These are phyloP conservation scores for Cyberlindnera nakhonratchasimensis DNA, from an alignment of 805 yeast species.

Conservation along the genomic window DNA sequence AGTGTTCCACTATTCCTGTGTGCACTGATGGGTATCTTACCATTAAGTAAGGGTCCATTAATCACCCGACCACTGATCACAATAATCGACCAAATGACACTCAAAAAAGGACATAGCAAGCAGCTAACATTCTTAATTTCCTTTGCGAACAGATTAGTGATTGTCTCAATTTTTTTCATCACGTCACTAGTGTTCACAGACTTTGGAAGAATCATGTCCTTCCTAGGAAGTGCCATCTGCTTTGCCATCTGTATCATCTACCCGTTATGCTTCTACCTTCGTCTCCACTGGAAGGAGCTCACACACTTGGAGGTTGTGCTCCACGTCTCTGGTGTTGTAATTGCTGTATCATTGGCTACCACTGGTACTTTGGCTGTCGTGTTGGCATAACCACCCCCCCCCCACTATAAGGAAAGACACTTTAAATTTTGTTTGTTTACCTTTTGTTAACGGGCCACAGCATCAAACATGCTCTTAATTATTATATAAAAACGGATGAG, in stretches of 20 bases:
- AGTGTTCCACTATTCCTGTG: constrained; percentile 46
- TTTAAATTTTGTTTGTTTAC: neutral
- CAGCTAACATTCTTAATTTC: neutral
- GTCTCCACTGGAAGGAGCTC: constrained; percentile 40
- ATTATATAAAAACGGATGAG: neutral
- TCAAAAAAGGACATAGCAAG: constrained; percentile 4
- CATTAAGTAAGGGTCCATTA: constrained; percentile 74
- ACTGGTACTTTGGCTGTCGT: constrained; percentile 28
- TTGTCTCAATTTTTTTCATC: constrained; percentile 38
- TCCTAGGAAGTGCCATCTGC: constrained; percentile 71
- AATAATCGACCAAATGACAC: constrained; percentile 44
- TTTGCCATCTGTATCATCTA: constrained; percentile 68
- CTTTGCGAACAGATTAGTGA: constrained; percentile 19
- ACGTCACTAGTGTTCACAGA: constrained; percentile 60
- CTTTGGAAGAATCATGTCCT: constrained; percentile 71
- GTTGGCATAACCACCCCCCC: constrained; percentile 14
- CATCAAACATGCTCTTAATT: neutral
- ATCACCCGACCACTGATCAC: constrained; percentile 70
- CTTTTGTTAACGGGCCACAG: constrained; percentile 2
- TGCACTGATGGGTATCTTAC: constrained; percentile 59
- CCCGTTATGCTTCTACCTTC: constrained; percentile 63
- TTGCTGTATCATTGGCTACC: constrained; percentile 17
- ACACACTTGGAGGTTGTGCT: constrained; percentile 25
- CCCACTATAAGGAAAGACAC: too few species aligned
- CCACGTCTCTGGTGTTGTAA: constrained; percentile 6